phyloP scores from a whole-genome alignment of 2,329 filamentous ascomycete genomes.

The Tolypocladium ovalisporum region DNA sequence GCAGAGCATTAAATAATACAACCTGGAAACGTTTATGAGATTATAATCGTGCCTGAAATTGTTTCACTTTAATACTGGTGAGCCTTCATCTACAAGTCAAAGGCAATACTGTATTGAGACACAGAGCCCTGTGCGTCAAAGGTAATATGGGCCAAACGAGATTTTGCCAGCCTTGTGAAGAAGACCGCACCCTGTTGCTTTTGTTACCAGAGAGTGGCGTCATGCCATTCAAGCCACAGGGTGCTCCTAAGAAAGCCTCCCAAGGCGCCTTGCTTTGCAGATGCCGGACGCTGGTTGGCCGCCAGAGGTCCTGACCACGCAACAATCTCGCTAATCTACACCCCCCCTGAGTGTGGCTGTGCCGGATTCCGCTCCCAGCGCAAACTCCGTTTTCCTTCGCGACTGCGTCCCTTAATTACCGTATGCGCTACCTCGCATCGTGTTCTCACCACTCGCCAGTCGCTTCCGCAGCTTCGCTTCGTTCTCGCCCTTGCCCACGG shows the following conservation, averaged over 20 bases:
- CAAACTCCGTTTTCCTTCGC: background rate
- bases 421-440: constrained; percentile 13
- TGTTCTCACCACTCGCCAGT: background rate
- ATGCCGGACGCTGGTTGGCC: background rate
- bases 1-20: no score
- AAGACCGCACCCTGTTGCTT: no score
- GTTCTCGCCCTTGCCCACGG: background rate
- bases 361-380: background rate
- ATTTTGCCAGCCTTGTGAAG: no score
- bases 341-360: background rate
- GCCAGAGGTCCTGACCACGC: background rate
- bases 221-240: background rate
- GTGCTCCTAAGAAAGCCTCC: background rate
- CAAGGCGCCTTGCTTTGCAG: background rate
- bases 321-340: background rate
- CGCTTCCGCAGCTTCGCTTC: background rate
- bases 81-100: no score
- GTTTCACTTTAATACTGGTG: no score
- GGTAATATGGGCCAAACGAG: no score
- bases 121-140: no score
- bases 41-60: no score
- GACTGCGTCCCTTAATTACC: background rate
- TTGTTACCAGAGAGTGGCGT: no score
- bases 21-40: no score
- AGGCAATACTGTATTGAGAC: no score